Base-by-base conservation (phyloP, 208 protist genomes). In the Wallacemonas sp. region DNA sequence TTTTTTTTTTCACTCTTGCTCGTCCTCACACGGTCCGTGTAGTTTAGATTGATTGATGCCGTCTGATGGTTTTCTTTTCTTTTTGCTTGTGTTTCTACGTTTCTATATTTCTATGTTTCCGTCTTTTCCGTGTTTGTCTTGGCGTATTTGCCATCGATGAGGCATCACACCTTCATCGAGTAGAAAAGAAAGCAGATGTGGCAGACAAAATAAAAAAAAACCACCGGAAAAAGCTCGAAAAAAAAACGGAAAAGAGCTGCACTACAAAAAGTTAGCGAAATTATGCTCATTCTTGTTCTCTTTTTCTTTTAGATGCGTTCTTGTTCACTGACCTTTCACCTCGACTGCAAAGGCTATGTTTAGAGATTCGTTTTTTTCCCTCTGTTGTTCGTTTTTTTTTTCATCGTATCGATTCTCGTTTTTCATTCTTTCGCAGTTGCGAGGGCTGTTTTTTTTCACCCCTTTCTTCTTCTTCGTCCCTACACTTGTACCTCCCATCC, bases 311-410 rank as follows among this genome's bases (percentile, higher is more conserved):
- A 50, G 16, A 29, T 65, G n/a, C 4, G 16, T 22, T 18, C 44
- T 50, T 50, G 12, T 25, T 12, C 22, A 50, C 22, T 50, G 18
- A 52, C 12, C 65, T 65, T 59, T 41, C 29, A 18, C 44, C 44
- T 50, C 44, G 36, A 14, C 10, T 5, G 36, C 0, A 41, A 22
- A 55, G 48, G 48, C 23, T 55, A 12, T 32, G 1, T 26, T 55
- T 33, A 32, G 48, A 61, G 46, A n/a, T 52, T 36, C 57, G 7
- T 44, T 46, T 64, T 65, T 69, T 54, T 70, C 42, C 5, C 50
- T 81, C 11, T 63, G 26, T 63, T 46, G 44, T 50, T 11, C 42
- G 28, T 63, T 42, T 63, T 46, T 57, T 50, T 11, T 54, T 49
- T 61, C 4, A 31, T n/a, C 12, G 48, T 38, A 18, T 22, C 18